Evolutionary conservation across 164 flowering plant species (phyloP).

Genomic region (Chloranthus sessilifolius): DNA sequence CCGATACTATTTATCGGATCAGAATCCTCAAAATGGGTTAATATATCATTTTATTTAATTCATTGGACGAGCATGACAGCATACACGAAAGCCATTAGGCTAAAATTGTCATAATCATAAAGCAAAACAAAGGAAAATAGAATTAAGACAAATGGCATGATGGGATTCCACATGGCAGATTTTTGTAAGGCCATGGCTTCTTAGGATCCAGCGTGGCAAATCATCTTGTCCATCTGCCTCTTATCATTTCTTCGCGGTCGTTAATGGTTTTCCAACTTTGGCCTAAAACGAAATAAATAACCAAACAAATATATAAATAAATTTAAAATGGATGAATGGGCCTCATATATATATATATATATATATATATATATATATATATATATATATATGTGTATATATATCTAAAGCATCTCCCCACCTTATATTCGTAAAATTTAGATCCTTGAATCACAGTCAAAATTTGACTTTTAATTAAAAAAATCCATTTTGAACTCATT

Average conservation of each 20-base stretch:
- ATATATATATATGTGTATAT: neutral
- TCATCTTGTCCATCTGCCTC: neutral
- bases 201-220: too few relatives aligned
- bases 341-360: neutral
- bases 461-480: too few relatives aligned
- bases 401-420: neutral
- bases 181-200: too few relatives aligned
- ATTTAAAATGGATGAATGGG: neutral
- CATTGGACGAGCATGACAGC: too few relatives aligned
- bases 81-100: neutral
- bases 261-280: constrained; percentile 11
- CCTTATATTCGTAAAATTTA: neutral
- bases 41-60: too few relatives aligned
- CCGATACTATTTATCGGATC: too few relatives aligned
- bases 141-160: neutral
- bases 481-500: too few relatives aligned
- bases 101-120: neutral
- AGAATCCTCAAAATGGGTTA: too few relatives aligned
- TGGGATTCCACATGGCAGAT: too few relatives aligned
- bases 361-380: neutral
- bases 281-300: constrained; percentile 1
- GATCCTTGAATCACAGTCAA: neutral
- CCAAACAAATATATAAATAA: neutral
- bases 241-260: constrained; percentile 7
- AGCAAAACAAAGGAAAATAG: neutral